Percentiles rank a stretch among this genome's conserved stretches.
phyloP scores from a whole-genome alignment of 1,284 basidiomycete genomes.

The Naganishia albida region DNA sequence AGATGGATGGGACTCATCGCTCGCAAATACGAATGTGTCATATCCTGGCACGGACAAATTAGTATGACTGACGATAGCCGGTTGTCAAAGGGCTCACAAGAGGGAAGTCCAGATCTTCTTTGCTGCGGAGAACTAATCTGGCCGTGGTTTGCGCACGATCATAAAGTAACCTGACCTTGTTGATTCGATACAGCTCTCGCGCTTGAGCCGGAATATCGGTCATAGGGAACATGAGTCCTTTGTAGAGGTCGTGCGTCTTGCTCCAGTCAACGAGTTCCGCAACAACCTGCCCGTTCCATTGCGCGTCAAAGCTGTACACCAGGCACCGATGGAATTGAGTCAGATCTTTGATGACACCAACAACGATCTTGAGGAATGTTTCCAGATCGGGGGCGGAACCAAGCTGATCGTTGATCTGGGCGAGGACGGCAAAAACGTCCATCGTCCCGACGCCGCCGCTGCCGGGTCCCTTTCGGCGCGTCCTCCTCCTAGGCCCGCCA shows the following conservation, averaged over 20 bases:
- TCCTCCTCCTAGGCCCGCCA: constrained; percentile 30
- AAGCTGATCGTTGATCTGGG: constrained; percentile 83
- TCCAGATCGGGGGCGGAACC: constrained; percentile 69
- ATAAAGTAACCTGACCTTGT: constrained; percentile 81
- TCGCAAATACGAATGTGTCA: constrained; percentile 83
- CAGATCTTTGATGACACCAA: constrained; percentile 78
- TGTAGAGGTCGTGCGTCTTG: constrained; percentile 75
- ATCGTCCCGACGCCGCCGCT: constrained; percentile 63
- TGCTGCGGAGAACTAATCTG: constrained; percentile 68
- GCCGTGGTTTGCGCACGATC: constrained; percentile 76
- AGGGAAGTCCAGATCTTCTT: constrained; percentile 69
- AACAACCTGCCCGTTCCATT: constrained; percentile 68
- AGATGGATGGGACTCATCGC: constrained; percentile 86
- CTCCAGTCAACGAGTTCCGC: constrained; percentile 82
- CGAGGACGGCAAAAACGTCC: constrained; percentile 77
- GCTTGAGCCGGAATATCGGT: constrained; percentile 63
- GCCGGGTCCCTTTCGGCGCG: constrained; percentile 28
- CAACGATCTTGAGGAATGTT: constrained; percentile 72
- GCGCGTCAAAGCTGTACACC: constrained; percentile 69
- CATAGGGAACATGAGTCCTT: constrained; percentile 65
- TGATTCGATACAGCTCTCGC: constrained; percentile 60
- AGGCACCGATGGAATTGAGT: constrained; percentile 83
- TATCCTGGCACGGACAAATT: constrained; percentile 59
- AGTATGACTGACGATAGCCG: constrained; percentile 23
- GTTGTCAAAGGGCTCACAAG: constrained; percentile 56